Conservation (phyloP, 768 basidiomycete genomes). For the Tylopilus sp. region DNA sequence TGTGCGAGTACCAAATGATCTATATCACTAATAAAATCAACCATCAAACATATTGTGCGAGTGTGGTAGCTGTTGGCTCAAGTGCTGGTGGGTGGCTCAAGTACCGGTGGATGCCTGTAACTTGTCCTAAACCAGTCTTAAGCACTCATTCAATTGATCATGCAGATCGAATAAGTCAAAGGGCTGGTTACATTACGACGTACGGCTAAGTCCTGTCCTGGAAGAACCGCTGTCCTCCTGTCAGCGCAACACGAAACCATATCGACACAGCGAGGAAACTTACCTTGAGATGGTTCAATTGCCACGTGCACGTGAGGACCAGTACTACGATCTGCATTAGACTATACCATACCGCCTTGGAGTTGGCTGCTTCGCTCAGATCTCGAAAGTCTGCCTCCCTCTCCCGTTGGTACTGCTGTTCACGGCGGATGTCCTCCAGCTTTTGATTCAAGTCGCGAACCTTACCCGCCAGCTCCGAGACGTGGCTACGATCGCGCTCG, state of each 20-base stretch:
- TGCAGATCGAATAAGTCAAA: slow-evolving; percentile 3
- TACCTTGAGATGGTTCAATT: slow-evolving; percentile 87
- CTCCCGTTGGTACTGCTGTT: slow-evolving; percentile 98
- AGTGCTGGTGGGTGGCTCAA: too few species aligned
- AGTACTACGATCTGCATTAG: slow-evolving; percentile 83
- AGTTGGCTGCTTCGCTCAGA: slow-evolving; percentile 86
- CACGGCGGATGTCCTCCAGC: slow-evolving; percentile 86
- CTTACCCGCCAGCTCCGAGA: slow-evolving; percentile 76
- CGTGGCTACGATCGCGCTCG: slow-evolving; percentile 85
- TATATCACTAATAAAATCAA: too few species aligned
- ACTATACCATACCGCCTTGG: slow-evolving; percentile 94
- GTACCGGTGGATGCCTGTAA: too few species aligned
- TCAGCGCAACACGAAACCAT: not conserved
- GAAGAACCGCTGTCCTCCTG: slow-evolving; percentile 65
- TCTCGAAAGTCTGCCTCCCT: slow-evolving; percentile 87
- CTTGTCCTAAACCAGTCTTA: too few species aligned
- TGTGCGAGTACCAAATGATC: too few species aligned
- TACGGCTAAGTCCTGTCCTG: slow-evolving; percentile 64
- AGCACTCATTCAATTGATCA: too few species aligned
- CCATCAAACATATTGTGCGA: too few species aligned
- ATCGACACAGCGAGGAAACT: slow-evolving; percentile 22
- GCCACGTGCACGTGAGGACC: slow-evolving; percentile 86
- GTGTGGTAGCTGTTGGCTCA: too few species aligned
- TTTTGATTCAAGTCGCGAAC: slow-evolving; percentile 92
- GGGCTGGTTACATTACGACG: slow-evolving; percentile 5